Base-by-base conservation (phyloP, 768 basidiomycete species). In the Podaxis sp. region DNA sequence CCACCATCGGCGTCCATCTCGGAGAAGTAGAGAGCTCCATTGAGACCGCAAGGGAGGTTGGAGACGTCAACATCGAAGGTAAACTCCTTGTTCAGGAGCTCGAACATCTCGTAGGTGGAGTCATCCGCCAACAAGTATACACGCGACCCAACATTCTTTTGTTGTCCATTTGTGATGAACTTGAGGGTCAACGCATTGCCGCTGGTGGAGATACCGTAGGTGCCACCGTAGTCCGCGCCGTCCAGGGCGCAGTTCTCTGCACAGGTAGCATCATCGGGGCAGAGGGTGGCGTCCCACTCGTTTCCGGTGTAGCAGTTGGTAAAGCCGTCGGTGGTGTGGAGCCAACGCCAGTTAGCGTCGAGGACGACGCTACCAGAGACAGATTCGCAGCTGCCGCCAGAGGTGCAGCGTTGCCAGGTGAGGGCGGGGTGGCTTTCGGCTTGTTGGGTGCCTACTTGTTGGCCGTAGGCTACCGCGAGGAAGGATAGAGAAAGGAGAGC, bases 281-380 rank as follows among this genome's bases (percentile, higher is more conserved):
- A 82, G 52, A 80, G 65, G 44, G 79, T 70, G 3, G 74, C 65
- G 36, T 69, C 64, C 66, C 68, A 69, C 41, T 65, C 65, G 65
- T 69, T 69, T 8, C 66, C 68, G 55, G 78, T 81, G 66, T 71
- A 73, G 62, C 72, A 73, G 60, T 73, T 73, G 65, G 67, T 71
- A 46, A 63, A 68, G 56, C 69, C 66, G 30, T 55, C 38, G 50
- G 67, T 71, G 62, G 56, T 65, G 66, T 77, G 75, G n/a, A 75
- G 62, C 77, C 77, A 80, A 52, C 80, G 78, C 80, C 80, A 81
- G 73, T 80, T 80, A 54, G 76, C 51, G 67, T 80, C 80, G 69
- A 81, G 75, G 17, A 76, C 76, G 62, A 81, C 72, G 13, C 66
- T 55, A 46, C 68, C 68, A 20, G 61, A 64, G 41, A 64, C 46